Evolutionary conservation across 495 filamentous ascomycete species (phyloP).

Genomic region (Penicillium paradoxum): DNA sequence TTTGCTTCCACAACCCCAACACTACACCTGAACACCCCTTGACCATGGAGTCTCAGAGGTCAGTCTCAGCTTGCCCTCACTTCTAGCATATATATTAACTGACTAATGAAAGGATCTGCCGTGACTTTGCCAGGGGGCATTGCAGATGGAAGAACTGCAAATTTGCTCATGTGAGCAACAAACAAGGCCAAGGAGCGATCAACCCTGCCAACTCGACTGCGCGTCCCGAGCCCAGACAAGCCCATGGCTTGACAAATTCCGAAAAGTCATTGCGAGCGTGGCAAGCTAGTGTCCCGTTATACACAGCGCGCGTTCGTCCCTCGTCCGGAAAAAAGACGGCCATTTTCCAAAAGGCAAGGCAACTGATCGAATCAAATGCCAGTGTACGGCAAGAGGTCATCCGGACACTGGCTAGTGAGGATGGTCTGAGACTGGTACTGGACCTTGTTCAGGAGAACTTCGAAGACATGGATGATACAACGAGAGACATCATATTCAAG

Average conservation of each 20-base stretch:
- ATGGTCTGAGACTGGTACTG: slow-evolving; percentile 23
- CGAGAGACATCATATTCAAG: slow-evolving; percentile 25
- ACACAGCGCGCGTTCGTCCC: background rate
- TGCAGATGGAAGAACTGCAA: slow-evolving; percentile 17
- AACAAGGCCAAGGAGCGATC: background rate
- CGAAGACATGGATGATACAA: slow-evolving; percentile 11
- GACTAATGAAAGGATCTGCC: slow-evolving; percentile 5
- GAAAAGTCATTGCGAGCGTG: slow-evolving; percentile 12
- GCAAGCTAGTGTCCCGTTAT: slow-evolving; percentile 8
- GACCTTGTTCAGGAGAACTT: slow-evolving; percentile 24
- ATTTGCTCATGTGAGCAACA: slow-evolving; percentile 8
- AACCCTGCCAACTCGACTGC: background rate
- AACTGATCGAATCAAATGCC: slow-evolving; percentile 24
- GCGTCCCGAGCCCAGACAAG: background rate
- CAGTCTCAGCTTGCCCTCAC: background rate
- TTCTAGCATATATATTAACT: background rate
- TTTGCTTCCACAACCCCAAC: background rate
- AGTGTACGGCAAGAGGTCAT: slow-evolving; percentile 26
- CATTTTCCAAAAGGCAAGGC: slow-evolving; percentile 17
- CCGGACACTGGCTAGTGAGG: slow-evolving; percentile 22
- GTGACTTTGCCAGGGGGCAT: slow-evolving; percentile 11
- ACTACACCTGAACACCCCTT: background rate
- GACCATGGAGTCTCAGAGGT: background rate
- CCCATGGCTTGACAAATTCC: background rate
- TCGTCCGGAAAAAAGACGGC: background rate